These are phyloP conservation scores for Bocquillonia castaneifolia DNA, from an alignment of 441 rosid genomes.

Conservation along the genomic window DNA sequence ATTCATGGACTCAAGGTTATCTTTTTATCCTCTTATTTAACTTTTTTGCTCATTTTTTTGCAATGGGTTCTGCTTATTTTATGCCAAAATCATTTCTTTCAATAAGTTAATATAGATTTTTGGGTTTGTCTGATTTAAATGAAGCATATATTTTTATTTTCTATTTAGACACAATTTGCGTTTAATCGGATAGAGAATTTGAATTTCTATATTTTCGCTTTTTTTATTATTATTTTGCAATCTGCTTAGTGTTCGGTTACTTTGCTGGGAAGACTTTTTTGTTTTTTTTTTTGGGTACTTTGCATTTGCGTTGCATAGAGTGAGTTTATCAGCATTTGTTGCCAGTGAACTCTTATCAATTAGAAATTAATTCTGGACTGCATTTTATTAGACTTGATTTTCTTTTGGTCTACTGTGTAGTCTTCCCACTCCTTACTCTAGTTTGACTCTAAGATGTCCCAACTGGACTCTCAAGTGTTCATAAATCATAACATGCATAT, in stretches of 20 bases:
- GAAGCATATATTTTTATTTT: too few species aligned
- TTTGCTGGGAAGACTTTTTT: background rate
- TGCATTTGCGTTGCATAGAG: background rate
- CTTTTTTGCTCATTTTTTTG: background rate
- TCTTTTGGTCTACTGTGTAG: background rate
- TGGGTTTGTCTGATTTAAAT: too few species aligned
- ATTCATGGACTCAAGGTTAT: conserved; percentile 29
- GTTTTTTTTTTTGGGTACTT: background rate
- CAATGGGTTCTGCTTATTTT: conserved; percentile 5
- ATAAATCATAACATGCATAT: background rate
- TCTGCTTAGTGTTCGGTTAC: too few species aligned
- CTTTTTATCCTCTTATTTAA: background rate
- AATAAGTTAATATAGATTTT: background rate
- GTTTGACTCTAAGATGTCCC: background rate
- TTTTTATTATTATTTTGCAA: too few species aligned
- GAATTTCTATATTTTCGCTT: too few species aligned
- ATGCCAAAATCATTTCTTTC: background rate
- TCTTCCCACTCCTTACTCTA: background rate
- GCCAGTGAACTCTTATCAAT: background rate
- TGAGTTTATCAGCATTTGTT: background rate
- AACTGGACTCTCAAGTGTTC: background rate
- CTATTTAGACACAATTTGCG: background rate
- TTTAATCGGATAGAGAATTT: too few species aligned
- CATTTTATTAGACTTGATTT: background rate
- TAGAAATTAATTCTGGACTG: background rate